Evolutionary conservation across 2,329 filamentous ascomycete genomes (phyloP).

Genomic region (Emergomyces orientalis): DNA sequence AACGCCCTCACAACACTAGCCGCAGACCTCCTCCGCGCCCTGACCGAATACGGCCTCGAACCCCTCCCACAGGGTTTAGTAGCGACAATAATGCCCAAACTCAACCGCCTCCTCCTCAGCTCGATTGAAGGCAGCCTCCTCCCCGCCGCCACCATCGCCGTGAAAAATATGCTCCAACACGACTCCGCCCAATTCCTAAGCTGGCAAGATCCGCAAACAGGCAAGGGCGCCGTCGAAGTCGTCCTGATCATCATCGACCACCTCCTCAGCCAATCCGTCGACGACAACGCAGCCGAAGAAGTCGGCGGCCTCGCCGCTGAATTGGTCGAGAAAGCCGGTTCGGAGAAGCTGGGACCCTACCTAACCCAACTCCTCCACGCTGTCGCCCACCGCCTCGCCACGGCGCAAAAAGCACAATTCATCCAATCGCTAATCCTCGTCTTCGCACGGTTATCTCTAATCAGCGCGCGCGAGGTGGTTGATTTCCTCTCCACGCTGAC

Average conservation of each 20-base stretch:
- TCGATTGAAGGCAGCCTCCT: constrained; percentile 82
- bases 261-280: constrained; percentile 70
- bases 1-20: constrained; percentile 72
- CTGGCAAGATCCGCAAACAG: constrained; percentile 68
- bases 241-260: constrained; percentile 88
- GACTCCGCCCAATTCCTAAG: constrained; percentile 82
- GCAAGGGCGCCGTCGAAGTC: constrained; percentile 77
- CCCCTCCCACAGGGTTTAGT: constrained; percentile 84
- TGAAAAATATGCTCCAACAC: constrained; percentile 82
- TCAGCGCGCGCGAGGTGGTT: constrained; percentile 79
- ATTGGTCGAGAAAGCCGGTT: constrained; percentile 88
- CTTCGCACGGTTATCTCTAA: constrained; percentile 80
- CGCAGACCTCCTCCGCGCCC: constrained; percentile 68
- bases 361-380: constrained; percentile 79
- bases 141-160: constrained; percentile 71
- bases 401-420: constrained; percentile 74
- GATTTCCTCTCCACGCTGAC: constrained; percentile 81
- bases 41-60: constrained; percentile 73
- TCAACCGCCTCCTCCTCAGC: constrained; percentile 71
- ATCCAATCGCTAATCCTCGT: constrained; percentile 95
- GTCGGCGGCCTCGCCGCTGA: constrained; percentile 90
- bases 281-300: constrained; percentile 90
- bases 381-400: constrained; percentile 74
- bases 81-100: constrained; percentile 72
- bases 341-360: constrained; percentile 82